These are phyloP conservation scores for Bothriochloa decipiens DNA, from an alignment of 176 grass and related monocot genomes.

Conservation along the genomic window DNA sequence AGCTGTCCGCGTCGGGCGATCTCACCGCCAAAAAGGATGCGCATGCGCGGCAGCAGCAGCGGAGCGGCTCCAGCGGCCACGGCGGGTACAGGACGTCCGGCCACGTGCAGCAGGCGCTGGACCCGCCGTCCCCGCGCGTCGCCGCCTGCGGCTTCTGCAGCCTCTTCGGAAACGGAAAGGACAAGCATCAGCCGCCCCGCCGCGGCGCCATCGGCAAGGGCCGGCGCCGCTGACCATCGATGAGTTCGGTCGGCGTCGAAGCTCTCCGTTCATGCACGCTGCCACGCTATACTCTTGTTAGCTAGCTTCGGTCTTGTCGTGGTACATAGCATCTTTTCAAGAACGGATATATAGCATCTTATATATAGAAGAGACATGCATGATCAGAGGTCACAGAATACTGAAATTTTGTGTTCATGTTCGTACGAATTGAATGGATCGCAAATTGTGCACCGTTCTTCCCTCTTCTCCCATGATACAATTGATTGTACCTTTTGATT, in stretches of 20 bases:
- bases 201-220: conserved; percentile 9
- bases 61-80: conserved; percentile 43
- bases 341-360: too few relatives aligned
- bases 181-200: not conserved
- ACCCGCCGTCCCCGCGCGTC: conserved; percentile 85
- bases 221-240: conserved; percentile 40
- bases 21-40: conserved; percentile 22
- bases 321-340: too few relatives aligned
- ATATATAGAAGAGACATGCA: not conserved
- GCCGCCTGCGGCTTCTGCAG: conserved; percentile 75
- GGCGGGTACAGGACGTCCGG: conserved; percentile 60
- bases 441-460: not conserved
- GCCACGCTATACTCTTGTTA: not conserved
- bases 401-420: not conserved
- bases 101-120: conserved; percentile 56
- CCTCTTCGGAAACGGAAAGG: conserved; percentile 77
- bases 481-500: not conserved
- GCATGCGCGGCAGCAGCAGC: not conserved
- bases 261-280: not conserved
- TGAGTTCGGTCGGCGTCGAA: not conserved
- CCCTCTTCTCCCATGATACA: not conserved
- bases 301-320: not conserved
- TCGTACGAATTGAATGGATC: not conserved
- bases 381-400: not conserved
- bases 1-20: conserved; percentile 46